A percentile compares a stretch with the other conserved stretches of the same genome.
Conservation (phyloP, 331 rosid genomes). For the Ulmus americana region DNA sequence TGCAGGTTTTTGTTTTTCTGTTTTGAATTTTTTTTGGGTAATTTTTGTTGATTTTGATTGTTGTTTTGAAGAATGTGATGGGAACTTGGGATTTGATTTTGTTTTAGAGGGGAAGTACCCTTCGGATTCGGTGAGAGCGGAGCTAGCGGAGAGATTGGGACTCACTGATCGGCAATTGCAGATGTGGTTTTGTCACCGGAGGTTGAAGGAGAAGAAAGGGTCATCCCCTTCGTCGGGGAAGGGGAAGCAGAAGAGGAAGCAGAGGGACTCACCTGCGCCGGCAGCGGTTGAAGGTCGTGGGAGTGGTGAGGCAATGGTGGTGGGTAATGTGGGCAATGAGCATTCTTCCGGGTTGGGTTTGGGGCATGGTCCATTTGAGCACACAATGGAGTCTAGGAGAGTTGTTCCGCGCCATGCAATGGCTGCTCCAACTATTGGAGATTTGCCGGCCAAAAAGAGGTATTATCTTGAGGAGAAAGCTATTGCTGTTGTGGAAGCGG, state of each 20-base stretch:
- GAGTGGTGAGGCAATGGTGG: constrained; percentile 29
- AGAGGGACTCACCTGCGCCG: constrained; percentile 24
- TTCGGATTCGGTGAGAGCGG: constrained; percentile 51
- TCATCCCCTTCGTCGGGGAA: constrained; percentile 10
- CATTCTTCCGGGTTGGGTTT: constrained; percentile 28
- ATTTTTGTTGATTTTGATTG: neutral
- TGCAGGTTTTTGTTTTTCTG: constrained; percentile 34
- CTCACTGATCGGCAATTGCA: constrained; percentile 74
- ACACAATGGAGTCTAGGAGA: constrained; percentile 24
- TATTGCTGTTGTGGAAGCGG: constrained; percentile 58
- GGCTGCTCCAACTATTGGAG: constrained; percentile 36
- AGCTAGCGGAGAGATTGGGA: constrained; percentile 44
- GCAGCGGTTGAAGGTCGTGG: constrained; percentile 16
- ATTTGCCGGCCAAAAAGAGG: constrained; percentile 33
- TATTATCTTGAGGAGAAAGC: constrained; percentile 44
- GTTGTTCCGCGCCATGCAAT: constrained; percentile 26
- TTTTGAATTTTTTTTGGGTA: neutral
- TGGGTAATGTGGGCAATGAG: constrained; percentile 28
- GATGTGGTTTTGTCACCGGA: constrained; percentile 88
- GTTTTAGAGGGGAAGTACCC: constrained; percentile 55
- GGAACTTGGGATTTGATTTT: constrained; percentile 14
- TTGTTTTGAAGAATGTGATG: neutral
- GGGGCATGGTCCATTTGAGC: constrained; percentile 26
- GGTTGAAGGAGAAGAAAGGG: constrained; percentile 57
- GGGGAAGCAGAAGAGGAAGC: constrained; percentile 30